Evolutionary conservation across 805 yeast species (phyloP), one percentile per base, ranked within the genome.

Genomic region (Nakazawaea molendinolei): DNA sequence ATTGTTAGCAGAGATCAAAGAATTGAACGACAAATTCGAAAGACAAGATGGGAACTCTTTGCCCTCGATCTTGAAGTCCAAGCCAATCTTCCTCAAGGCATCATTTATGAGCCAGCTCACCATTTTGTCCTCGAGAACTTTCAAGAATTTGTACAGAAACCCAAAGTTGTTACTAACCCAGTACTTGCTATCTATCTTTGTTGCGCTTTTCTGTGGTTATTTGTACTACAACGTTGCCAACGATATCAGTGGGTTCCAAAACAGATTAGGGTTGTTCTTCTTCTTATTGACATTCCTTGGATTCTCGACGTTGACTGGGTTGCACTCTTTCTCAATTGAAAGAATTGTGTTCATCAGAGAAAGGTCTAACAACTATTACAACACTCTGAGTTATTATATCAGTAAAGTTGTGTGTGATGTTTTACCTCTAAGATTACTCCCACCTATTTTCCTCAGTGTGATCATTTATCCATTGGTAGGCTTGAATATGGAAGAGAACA

Each of bases 221-320:
- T 65, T 92, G 27, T 92, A 92, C 56, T 90, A 79, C 60, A 69
- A 86, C 50, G 78, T 90, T 18, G 65, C 78, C 28, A 83, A 86
- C 52, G 96, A 90, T 55, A 90, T 92, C 38, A 79, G 95, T 50
- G 98, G 98, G 0, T 92, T 92, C 66, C 98, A 92, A 57, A 92
- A 92, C 58, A 71, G 98, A 48, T 67, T 92, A 45, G 98, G 98
- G 0, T 65, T 92, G 41, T 92, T 92, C 59, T 90, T 92, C 65
- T 92, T 92, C 57, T 60, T 89, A 34, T 66, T 92, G 42, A 86
- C 97, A 3, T 73, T 89, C 50, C 89, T 92, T 64, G 98, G 98
- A 0, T 92, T 92, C 56, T 81, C 95, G 1, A 82, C 97, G 0
- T 69, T 92, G 50, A 90, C 97, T 0, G 94, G 97, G 0, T 64